Evolutionary conservation across 108 stramenopile genomes (phyloP), one percentile per base, ranked within the genome.

Genomic region (Skeletonema costatum): DNA sequence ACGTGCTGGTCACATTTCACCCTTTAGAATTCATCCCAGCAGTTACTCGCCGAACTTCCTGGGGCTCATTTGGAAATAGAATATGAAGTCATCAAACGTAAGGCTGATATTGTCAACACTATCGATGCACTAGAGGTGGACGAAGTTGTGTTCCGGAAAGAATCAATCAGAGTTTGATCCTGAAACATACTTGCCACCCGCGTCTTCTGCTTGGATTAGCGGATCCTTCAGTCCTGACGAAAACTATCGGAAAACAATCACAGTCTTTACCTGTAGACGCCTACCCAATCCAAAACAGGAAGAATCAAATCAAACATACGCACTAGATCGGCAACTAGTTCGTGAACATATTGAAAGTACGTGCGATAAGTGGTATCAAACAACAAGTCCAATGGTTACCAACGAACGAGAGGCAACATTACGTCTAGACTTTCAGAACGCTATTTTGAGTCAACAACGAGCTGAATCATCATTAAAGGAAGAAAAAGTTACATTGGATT

Each of bases 1-100:
- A 93, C 60, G 41, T 92, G 31, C 30, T 90, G 33, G 75, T 93
- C n/a, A 89, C 92, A 3, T 95, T 93, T 79, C 90, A 95, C 78
- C 82, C 85, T 2, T 2, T 74, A 0, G 87, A 91, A 32, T 87
- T 93, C 21, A 59, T 95, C 2, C 2, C 35, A 77, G 21, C 81
- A 82, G 2, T 65, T 95, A 53, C 63, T 95, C 36, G 48, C 59
- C n/a, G 64, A 88, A 44, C 60, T 89, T 29, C 94, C 94, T 3
- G 94, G 92, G 16, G 88, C 90, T 9, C 36, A 89, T 25, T 93
- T 89, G 92, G 63, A 66, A 56, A 83, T 93, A 13, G 59, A 77
- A 14, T 82, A 85, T 64, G 62, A 83, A 32, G 84, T 83, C 4
- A 86, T 95, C 53, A 67, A 60, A 36, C 86, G 94, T 3, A 73